These are phyloP conservation scores for Rhodotorula sp. DNA, from an alignment of 1,284 basidiomycete genomes.

Conservation along the genomic window DNA sequence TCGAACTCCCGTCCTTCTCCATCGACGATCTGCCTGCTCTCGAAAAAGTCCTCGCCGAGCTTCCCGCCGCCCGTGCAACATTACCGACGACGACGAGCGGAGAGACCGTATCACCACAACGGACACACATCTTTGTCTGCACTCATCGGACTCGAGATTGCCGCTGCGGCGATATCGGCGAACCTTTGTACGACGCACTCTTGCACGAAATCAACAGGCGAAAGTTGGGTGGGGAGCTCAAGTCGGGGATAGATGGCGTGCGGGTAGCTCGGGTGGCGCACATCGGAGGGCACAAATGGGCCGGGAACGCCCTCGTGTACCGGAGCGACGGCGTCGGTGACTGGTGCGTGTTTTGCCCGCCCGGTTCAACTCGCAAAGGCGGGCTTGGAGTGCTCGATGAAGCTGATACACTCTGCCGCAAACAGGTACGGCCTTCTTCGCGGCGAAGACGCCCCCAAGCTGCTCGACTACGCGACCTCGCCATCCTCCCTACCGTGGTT, in stretches of 20 bases:
- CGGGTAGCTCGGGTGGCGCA: conserved; percentile 25
- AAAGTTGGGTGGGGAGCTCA: conserved; percentile 35
- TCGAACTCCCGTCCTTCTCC: conserved; percentile 16
- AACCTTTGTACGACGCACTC: conserved; percentile 44
- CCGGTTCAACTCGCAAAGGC: not conserved
- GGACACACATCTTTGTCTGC: conserved; percentile 48
- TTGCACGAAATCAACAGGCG: conserved; percentile 41
- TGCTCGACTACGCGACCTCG: conserved; percentile 45
- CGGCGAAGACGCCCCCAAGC: conserved; percentile 44
- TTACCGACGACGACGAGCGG: not conserved
- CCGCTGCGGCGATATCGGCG: conserved; percentile 49
- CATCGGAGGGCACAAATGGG: conserved; percentile 47
- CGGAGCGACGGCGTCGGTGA: conserved; percentile 46
- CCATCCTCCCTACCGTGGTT: conserved; percentile 45
- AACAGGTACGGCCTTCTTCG: conserved; percentile 42
- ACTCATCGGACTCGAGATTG: conserved; percentile 49
- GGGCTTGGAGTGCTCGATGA: not conserved
- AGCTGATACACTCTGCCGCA: not conserved
- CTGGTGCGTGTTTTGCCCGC: conserved; percentile 17
- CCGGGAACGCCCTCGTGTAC: conserved; percentile 49
- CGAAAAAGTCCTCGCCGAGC: conserved; percentile 2
- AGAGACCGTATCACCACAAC: not conserved
- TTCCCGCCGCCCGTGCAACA: not conserved
- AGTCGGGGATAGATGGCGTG: conserved; percentile 8
- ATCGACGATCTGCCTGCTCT: conserved; percentile 19